Percentiles rank a stretch among this genome's conserved stretches.
Evolutionary conservation across 202 grass and related monocot species (phyloP).

Genomic region (Alloteropsis angusta): DNA sequence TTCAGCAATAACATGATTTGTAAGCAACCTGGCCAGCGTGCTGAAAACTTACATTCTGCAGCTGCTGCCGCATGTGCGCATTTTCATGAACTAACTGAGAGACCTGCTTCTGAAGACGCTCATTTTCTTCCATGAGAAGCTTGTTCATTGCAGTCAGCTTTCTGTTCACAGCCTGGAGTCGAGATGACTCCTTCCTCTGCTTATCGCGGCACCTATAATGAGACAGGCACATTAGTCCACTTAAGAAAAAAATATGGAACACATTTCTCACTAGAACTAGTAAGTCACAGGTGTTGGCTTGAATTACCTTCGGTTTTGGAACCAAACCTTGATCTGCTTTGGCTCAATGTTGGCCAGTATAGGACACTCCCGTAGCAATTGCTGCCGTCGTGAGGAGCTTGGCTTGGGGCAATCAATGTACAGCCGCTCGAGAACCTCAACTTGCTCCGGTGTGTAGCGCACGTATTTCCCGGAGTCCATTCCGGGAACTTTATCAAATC

Average conservation of each 20-base stretch:
- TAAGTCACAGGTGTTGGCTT: background rate
- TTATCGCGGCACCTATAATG: constrained; percentile 78
- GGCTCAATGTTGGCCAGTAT: constrained; percentile 80
- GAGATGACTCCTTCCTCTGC: constrained; percentile 75
- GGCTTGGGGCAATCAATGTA: constrained; percentile 93
- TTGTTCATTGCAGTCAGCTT: constrained; percentile 95
- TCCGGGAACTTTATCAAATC: constrained; percentile 34
- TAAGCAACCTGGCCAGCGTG: background rate
- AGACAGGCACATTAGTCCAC: background rate
- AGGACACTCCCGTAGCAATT: constrained; percentile 72
- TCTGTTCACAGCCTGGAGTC: constrained; percentile 79
- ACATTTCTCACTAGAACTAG: background rate
- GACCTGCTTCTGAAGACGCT: constrained; percentile 90
- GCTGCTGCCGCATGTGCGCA: constrained; percentile 78
- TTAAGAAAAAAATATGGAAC: background rate
- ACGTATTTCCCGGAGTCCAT: constrained; percentile 85
- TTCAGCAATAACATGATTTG: background rate
- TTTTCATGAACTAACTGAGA: constrained; percentile 91
- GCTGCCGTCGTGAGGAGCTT: constrained; percentile 64
- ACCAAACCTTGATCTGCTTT: constrained; percentile 98
- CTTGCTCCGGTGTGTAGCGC: constrained; percentile 82
- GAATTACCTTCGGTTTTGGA: constrained; percentile 88
- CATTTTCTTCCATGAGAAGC: constrained; percentile 98
- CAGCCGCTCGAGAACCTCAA: constrained; percentile 78
- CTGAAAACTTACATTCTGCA: constrained; percentile 62